Conservation (phyloP, 371 early-diverging fungal species). For the Choanephora cucurbitarum region DNA sequence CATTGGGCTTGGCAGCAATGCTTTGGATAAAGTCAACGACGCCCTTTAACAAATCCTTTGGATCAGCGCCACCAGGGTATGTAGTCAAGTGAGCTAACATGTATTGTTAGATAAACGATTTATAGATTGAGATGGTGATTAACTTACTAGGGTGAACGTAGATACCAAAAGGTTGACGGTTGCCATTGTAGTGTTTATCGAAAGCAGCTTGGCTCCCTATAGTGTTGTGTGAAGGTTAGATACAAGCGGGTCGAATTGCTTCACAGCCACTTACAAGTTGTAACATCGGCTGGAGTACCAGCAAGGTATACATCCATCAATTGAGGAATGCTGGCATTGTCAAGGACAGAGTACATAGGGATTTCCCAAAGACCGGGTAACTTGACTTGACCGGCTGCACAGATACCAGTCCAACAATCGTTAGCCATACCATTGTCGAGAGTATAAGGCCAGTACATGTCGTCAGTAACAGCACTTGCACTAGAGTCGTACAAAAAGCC, state of each 20-base stretch:
- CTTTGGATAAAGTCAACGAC: constrained; percentile 46
- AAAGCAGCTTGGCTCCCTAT: constrained; percentile 51
- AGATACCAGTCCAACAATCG: constrained; percentile 64
- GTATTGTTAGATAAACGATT: too few species aligned
- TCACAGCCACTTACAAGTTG: constrained; percentile 47
- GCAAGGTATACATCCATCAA: constrained; percentile 72
- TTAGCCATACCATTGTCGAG: constrained; percentile 71
- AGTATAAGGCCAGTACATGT: constrained; percentile 72
- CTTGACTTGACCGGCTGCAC: constrained; percentile 43
- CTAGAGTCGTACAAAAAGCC: constrained; percentile 68
- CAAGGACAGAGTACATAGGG: constrained; percentile 59
- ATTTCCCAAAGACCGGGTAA: constrained; percentile 73
- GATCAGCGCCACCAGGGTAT: constrained; percentile 42
- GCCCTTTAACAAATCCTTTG: constrained; percentile 31
- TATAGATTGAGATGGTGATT: too few species aligned
- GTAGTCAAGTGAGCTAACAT: constrained; percentile 53
- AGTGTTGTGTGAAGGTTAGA: background rate
- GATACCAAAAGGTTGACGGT: constrained; percentile 70
- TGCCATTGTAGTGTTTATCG: constrained; percentile 60
- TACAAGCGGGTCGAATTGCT: constrained; percentile 11
- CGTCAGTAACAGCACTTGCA: constrained; percentile 49
- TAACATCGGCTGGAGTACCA: constrained; percentile 44
- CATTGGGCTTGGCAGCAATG: constrained; percentile 48
- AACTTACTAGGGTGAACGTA: constrained; percentile 59
- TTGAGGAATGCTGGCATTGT: constrained; percentile 43